phyloP scores from a whole-genome alignment of 2,329 filamentous ascomycete genomes.

The Diplocarpon mali region DNA sequence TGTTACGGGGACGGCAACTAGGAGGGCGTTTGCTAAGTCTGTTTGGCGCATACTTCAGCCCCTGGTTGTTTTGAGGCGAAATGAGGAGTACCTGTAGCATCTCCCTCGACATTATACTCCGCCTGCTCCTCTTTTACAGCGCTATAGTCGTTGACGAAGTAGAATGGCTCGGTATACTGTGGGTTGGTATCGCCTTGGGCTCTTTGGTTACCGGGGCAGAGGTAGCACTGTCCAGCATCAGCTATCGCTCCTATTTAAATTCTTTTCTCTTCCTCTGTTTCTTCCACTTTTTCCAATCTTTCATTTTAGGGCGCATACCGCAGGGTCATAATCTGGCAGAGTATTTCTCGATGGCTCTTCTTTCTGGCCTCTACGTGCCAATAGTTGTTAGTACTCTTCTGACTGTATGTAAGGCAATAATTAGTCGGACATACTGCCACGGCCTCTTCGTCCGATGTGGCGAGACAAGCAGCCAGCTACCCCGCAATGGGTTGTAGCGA shows the following conservation, averaged over 20 bases:
- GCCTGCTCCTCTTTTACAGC: slow-evolving; percentile 91
- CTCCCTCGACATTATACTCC: slow-evolving; percentile 46
- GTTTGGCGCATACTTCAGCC: background rate
- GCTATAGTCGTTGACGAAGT: slow-evolving; percentile 96
- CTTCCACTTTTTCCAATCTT: no score
- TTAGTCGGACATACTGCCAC: slow-evolving; percentile 66
- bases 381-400: background rate
- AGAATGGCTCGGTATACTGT: slow-evolving; percentile 74
- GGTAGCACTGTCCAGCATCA: slow-evolving; percentile 58
- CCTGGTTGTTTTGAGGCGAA: background rate
- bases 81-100: slow-evolving; percentile 16
- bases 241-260: no score
- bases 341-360: slow-evolving; percentile 57
- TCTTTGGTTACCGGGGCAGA: slow-evolving; percentile 84
- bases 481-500: slow-evolving; percentile 83
- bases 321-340: slow-evolving; percentile 72
- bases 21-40: slow-evolving; percentile 65
- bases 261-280: no score
- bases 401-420: slow-evolving; percentile 3
- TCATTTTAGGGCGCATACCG: slow-evolving; percentile 32
- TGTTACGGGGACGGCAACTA: slow-evolving; percentile 76
- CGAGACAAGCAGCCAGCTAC: slow-evolving; percentile 87
- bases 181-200: slow-evolving; percentile 83
- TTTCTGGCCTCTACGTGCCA: slow-evolving; percentile 55
- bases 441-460: slow-evolving; percentile 93